Base-by-base conservation (phyloP, 768 basidiomycete genomes). In the Pleurotus giganteus region DNA sequence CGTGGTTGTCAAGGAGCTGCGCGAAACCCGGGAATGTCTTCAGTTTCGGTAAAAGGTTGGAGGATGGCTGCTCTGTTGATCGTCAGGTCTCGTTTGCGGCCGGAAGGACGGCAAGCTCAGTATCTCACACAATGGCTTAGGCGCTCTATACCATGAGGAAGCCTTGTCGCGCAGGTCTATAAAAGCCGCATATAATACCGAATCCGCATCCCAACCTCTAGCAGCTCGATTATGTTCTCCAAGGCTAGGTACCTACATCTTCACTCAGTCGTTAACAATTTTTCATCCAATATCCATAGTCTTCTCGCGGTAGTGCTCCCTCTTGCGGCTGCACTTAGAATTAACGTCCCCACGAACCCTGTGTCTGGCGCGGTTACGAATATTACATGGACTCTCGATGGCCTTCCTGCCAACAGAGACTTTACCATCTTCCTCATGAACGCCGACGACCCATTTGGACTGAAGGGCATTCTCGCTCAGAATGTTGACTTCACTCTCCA, bases 401-500 rank as follows among this genome's bases (percentile, higher is more conserved):
- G 47, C 6, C 47, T 49, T 34, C 47, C 47, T 2, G 47, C 47
- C 17, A 49, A 49, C 28, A 8, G 24, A 21, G 31, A 49, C 19
- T 49, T 49, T 15, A 50, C 31, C 19, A 37, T 50, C 8, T 50
- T 50, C 31, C 47, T 50, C 15, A 50, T 37, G 31, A 32, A 9
- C 19, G 27, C 47, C 4, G 21, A 49, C 47, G 47, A 49, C 15
- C 29, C 47, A 50, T 50, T 50, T 24, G 34, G 34, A 8, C 24
- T 50, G 31, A 34, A 23, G 34, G 47, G 47, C 17, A 50, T 50
- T 8, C 47, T 37, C 12, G 47, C 47, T 23, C 27, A 50, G 27
- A 36, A 50, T 13, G 47, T 50, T 6, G 47, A 50, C 15, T 50
- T 34, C 23, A 50, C 47, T 23, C 34, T 50, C 9, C 47, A 50